These are phyloP conservation scores for Aureobasidium vineae DNA, from an alignment of 2,329 filamentous ascomycete genomes.

Conservation along the genomic window DNA sequence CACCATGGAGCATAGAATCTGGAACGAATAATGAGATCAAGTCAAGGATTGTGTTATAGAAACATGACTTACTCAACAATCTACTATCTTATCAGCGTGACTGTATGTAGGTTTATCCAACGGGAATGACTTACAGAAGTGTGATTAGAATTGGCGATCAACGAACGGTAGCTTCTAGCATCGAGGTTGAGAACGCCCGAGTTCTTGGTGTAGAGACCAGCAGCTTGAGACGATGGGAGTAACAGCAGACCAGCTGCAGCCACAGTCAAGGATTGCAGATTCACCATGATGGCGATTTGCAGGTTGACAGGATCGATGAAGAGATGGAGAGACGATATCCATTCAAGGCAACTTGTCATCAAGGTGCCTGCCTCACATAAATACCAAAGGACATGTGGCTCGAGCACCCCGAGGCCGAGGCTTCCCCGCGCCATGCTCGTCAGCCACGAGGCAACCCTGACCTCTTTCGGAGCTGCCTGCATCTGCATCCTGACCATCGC, in stretches of 20 bases:
- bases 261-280: constrained; percentile 43
- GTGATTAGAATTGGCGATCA: constrained; percentile 87
- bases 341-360: constrained; percentile 29
- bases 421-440: constrained; percentile 6
- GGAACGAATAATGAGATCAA: constrained; percentile 31
- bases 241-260: constrained; percentile 63
- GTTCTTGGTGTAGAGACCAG: constrained; percentile 78
- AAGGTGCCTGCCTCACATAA: too few relatives aligned
- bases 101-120: neutral
- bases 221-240: constrained; percentile 62
- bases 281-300: constrained; percentile 27
- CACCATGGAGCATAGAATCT: constrained; percentile 96
- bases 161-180: constrained; percentile 71
- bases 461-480: neutral
- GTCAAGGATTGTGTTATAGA: neutral
- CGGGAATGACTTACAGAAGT: constrained; percentile 66
- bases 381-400: constrained; percentile 10
- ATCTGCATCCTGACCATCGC: neutral
- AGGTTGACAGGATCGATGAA: neutral
- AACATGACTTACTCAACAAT: constrained; percentile 42
- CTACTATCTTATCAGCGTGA: constrained; percentile 29
- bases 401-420: constrained; percentile 24
- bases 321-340: neutral
- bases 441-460: neutral
- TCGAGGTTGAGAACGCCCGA: constrained; percentile 84